Evolutionary conservation across 306 rosid genomes (phyloP).

Genomic region (Citrullus colocynthis): DNA sequence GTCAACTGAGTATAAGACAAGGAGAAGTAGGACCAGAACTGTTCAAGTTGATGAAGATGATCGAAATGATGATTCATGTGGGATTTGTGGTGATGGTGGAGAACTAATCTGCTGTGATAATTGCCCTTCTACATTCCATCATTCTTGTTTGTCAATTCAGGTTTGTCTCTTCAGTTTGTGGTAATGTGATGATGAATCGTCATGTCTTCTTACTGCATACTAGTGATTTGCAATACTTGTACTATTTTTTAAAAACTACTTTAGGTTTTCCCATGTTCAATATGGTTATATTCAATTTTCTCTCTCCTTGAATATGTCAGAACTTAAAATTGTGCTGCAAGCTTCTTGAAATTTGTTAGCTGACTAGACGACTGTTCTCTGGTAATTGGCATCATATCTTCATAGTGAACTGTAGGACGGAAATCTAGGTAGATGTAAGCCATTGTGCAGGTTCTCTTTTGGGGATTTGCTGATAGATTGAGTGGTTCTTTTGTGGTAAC

Average conservation of each 20-base stretch:
- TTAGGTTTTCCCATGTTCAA: background rate
- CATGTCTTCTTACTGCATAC: constrained; percentile 3
- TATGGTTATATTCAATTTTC: background rate
- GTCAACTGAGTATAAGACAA: constrained; percentile 83
- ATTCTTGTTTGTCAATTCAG: constrained; percentile 71
- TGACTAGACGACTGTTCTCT: background rate
- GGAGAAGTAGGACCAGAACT: constrained; percentile 45
- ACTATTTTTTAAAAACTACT: background rate
- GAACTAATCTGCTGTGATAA: constrained; percentile 90
- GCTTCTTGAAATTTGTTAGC: background rate
- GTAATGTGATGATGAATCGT: constrained; percentile 14
- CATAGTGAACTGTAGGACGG: background rate
- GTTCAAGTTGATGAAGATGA: constrained; percentile 50
- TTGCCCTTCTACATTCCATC: constrained; percentile 93
- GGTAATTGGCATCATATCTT: background rate
- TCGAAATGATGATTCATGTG: constrained; percentile 87
- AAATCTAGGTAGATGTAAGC: background rate
- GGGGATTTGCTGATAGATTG: background rate
- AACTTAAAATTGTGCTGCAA: background rate
- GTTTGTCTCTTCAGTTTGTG: constrained; percentile 31
- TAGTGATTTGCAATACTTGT: background rate
- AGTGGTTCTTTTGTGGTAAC: background rate
- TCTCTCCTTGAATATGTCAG: background rate
- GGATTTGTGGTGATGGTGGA: constrained; percentile 92
- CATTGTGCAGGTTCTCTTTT: background rate